These are phyloP conservation scores for Eimeria maxima DNA, from an alignment of 169 alveolate genomes.

Conservation along the genomic window DNA sequence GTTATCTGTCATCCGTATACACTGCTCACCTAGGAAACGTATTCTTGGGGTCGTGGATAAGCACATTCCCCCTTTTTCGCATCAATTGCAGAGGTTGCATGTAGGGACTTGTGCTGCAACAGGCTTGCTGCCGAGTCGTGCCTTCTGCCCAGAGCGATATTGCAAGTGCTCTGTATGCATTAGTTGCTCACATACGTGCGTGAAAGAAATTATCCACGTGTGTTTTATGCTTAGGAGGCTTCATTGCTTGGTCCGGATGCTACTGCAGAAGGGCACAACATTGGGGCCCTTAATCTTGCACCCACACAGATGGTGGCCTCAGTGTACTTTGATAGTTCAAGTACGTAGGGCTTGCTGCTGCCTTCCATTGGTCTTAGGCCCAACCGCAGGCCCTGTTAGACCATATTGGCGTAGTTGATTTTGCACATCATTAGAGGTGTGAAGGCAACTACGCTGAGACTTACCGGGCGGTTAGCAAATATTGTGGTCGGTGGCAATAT, in stretches of 20 bases:
- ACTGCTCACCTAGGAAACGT: background rate
- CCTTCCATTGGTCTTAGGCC: background rate
- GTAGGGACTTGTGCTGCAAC: background rate
- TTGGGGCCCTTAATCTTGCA: conserved; percentile 70
- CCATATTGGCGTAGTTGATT: background rate
- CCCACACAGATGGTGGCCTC: conserved; percentile 88
- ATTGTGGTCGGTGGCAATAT: background rate
- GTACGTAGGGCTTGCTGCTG: conserved; percentile 19
- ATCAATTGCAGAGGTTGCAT: background rate
- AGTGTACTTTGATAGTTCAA: conserved; percentile 88
- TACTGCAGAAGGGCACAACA: conserved; percentile 10
- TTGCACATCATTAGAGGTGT: background rate
- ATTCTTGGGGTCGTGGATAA: background rate
- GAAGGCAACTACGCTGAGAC: background rate
- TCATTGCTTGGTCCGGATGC: conserved; percentile 53
- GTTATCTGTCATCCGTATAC: background rate
- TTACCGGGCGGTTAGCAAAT: background rate
- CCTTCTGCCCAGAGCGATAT: background rate
- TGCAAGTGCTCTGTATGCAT: background rate
- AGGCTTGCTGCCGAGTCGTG: background rate
- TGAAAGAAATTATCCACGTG: background rate
- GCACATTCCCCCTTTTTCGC: background rate
- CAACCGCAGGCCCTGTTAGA: background rate
- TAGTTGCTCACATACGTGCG: background rate
- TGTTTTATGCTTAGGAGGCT: conserved; percentile 22